Conservation (phyloP, 2,329 filamentous ascomycete species). For the Calonectria pauciramosa region DNA sequence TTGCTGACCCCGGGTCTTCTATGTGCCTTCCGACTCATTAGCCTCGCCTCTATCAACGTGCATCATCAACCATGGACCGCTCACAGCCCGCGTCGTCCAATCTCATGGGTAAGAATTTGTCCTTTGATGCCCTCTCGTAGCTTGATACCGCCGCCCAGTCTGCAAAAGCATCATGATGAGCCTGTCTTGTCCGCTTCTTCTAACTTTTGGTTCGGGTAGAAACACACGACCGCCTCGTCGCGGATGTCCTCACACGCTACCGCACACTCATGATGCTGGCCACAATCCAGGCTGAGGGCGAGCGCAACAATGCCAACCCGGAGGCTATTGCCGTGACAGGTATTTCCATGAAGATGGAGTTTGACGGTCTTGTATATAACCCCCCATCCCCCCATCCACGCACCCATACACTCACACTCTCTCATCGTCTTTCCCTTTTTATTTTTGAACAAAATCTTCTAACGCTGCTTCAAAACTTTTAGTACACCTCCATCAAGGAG, state of each 20-base stretch:
- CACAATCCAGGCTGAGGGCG: constrained; percentile 57
- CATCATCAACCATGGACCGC: constrained; percentile 48
- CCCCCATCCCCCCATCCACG: too few species aligned
- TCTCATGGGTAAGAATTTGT: constrained; percentile 50
- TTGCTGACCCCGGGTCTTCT: neutral
- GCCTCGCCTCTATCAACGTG: neutral
- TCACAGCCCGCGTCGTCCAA: constrained; percentile 51
- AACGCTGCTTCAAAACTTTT: neutral
- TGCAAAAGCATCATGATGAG: neutral
- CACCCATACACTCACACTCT: neutral
- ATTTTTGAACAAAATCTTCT: neutral
- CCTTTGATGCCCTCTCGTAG: neutral
- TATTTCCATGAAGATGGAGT: constrained; percentile 61
- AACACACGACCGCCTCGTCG: constrained; percentile 60
- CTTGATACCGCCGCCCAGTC: constrained; percentile 1
- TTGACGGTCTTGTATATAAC: constrained; percentile 55
- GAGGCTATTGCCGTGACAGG: constrained; percentile 58
- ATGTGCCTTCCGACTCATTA: neutral
- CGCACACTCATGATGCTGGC: constrained; percentile 59
- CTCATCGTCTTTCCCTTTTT: neutral
- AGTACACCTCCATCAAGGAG: constrained; percentile 61
- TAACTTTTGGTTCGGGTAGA: constrained; percentile 45
- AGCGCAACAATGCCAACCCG: constrained; percentile 55
- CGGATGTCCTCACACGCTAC: constrained; percentile 60
- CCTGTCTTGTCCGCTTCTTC: neutral